Percentiles rank a stretch among this genome's conserved stretches.
Conservation (phyloP, 2,329 filamentous ascomycete genomes). For the Neopestalotiopsis sp. region DNA sequence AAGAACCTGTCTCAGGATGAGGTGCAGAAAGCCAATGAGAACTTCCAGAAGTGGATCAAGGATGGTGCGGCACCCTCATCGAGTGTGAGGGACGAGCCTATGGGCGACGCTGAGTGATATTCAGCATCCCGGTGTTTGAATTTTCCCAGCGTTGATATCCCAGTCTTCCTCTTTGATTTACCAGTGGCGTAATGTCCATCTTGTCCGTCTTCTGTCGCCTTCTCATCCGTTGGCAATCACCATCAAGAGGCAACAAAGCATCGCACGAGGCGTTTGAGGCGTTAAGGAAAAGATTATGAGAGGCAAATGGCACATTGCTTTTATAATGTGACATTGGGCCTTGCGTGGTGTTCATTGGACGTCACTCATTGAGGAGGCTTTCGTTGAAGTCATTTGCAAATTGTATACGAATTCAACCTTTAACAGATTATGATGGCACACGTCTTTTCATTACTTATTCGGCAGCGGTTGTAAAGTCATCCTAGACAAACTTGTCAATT, state of each 20-base stretch:
- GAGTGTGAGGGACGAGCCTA: constrained; percentile 33
- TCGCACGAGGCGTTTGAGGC: constrained; percentile 7
- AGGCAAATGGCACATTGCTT: background rate
- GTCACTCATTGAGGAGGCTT: too few species aligned
- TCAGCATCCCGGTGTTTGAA: background rate
- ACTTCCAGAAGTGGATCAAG: constrained; percentile 59
- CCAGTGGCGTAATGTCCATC: background rate
- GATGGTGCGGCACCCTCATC: constrained; percentile 50
- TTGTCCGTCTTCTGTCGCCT: background rate
- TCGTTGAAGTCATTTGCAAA: too few species aligned
- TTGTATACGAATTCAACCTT: too few species aligned
- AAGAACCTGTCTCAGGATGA: constrained; percentile 80
- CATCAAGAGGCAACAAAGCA: constrained; percentile 1
- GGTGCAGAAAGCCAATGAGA: constrained; percentile 75
- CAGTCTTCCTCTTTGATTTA: background rate
- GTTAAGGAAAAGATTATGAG: constrained; percentile 1
- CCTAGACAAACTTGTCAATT: too few species aligned
- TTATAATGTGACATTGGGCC: background rate
- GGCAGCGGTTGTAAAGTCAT: too few species aligned
- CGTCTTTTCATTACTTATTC: too few species aligned
- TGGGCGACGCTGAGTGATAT: constrained; percentile 29
- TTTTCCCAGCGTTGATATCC: background rate
- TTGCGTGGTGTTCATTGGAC: background rate
- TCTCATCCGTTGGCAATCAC: too few species aligned
- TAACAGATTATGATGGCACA: too few species aligned